phyloP scores from a whole-genome alignment of 2,329 filamentous ascomycete genomes.

The Colletotrichum noveboracense region DNA sequence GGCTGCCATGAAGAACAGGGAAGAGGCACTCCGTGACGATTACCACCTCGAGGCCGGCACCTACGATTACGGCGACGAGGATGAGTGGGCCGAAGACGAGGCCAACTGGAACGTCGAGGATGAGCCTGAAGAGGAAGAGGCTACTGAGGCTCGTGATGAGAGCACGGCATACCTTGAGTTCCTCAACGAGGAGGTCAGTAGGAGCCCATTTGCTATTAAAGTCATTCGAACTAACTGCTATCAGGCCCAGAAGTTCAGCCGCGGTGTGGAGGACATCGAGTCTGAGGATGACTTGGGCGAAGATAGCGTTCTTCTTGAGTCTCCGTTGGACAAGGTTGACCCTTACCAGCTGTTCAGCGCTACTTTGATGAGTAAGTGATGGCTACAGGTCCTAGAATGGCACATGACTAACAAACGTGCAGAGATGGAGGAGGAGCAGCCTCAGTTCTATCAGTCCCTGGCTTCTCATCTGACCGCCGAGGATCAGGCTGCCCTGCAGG shows the following conservation, averaged over 20 bases:
- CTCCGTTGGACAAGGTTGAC: conserved; percentile 92
- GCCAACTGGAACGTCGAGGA: conserved; percentile 80
- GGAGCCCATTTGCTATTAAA: neutral
- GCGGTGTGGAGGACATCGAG: conserved; percentile 65
- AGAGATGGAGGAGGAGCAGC: conserved; percentile 91
- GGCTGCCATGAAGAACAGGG: conserved; percentile 85
- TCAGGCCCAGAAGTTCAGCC: conserved; percentile 83
- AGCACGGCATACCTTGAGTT: conserved; percentile 96
- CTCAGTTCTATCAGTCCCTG: conserved; percentile 83
- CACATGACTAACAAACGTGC: conserved; percentile 24
- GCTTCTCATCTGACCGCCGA: conserved; percentile 79
- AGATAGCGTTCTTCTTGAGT: conserved; percentile 91
- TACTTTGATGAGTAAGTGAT: conserved; percentile 77
- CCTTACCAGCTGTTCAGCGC: conserved; percentile 89
- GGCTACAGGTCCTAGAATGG: neutral
- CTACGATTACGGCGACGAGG: conserved; percentile 73
- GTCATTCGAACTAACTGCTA: conserved; percentile 24
- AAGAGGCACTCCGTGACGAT: conserved; percentile 90
- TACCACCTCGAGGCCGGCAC: conserved; percentile 69
- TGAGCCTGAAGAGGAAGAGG: conserved; percentile 70
- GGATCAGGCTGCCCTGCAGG: conserved; percentile 82
- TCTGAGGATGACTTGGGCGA: conserved; percentile 91
- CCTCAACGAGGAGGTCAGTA: conserved; percentile 81
- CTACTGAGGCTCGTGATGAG: conserved; percentile 79
- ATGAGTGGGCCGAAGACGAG: conserved; percentile 84